These are phyloP conservation scores for Pontederia crassipes DNA, from an alignment of 176 grass and related monocot species.

Conservation along the genomic window DNA sequence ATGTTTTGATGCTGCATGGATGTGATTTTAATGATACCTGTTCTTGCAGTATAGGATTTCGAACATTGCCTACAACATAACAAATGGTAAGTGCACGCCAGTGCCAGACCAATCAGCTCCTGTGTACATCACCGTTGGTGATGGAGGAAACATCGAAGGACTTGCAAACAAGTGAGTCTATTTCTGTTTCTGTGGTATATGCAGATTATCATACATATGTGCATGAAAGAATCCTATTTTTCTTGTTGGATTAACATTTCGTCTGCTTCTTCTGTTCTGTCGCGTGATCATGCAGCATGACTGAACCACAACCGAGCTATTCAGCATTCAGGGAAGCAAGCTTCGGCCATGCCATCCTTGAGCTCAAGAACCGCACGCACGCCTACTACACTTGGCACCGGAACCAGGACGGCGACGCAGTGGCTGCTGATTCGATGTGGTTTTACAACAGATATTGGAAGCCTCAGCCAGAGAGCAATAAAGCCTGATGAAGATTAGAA, in stretches of 20 bases:
- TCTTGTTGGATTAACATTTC: neutral
- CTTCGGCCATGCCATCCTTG: constrained; percentile 59
- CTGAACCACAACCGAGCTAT: constrained; percentile 44
- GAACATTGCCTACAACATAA: constrained; percentile 45
- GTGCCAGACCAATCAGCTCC: constrained; percentile 19
- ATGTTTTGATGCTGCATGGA: neutral
- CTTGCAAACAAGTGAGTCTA: constrained; percentile 34
- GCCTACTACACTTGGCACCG: constrained; percentile 58
- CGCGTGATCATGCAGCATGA: constrained; percentile 28
- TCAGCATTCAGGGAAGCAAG: constrained; percentile 72
- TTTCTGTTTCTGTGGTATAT: neutral
- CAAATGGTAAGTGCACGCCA: constrained; percentile 38
- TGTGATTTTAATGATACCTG: neutral
- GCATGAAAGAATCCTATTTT: neutral
- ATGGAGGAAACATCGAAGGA: constrained; percentile 62
- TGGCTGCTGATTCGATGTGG: constrained; percentile 45
- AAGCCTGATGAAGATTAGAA: too few relatives aligned
- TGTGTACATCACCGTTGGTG: constrained; percentile 63
- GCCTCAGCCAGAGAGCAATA: neutral
- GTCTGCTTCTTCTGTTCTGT: neutral
- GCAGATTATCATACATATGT: neutral
- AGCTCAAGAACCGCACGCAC: constrained; percentile 61
- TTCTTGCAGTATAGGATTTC: constrained; percentile 45
- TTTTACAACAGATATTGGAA: constrained; percentile 49
- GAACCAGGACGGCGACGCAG: constrained; percentile 55